A percentile compares a stretch with the other conserved stretches of the same genome.
phyloP scores from a whole-genome alignment of 192 early-diverging fungal species.

The Obelidium mucronatum region DNA sequence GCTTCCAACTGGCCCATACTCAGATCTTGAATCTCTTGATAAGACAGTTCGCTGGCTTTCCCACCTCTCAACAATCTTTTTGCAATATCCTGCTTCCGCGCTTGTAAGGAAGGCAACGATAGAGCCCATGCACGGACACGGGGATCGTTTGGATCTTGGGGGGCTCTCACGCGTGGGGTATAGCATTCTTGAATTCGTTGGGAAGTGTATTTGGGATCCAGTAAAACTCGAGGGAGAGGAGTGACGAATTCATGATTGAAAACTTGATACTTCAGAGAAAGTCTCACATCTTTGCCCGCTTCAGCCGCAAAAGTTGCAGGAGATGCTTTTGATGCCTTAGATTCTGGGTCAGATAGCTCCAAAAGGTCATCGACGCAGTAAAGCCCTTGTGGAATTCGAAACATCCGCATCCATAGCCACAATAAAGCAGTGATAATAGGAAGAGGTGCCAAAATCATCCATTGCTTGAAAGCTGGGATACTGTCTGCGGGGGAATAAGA shows the following conservation, averaged over 20 bases:
- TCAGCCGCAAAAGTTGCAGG: not conserved
- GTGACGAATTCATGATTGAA: conserved; percentile 8
- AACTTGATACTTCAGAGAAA: not conserved
- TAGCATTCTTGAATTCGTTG: not conserved
- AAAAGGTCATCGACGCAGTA: conserved; percentile 16
- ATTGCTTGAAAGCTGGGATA: not conserved
- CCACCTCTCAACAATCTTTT: not conserved
- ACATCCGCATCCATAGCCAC: conserved; percentile 2
- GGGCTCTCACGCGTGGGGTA: not conserved
- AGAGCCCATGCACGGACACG: not conserved
- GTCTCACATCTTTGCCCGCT: not conserved
- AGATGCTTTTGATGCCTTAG: not conserved
- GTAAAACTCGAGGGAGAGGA: not conserved
- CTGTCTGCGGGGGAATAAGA: not conserved
- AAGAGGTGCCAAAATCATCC: conserved; percentile 9
- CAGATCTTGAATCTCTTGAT: not conserved
- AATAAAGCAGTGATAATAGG: conserved; percentile 7
- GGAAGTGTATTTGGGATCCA: not conserved
- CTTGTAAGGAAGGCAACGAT: not conserved
- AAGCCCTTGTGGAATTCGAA: conserved; percentile 4
- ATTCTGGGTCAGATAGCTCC: conserved; percentile 1
- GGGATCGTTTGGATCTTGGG: not conserved
- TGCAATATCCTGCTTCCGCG: conserved; percentile 3
- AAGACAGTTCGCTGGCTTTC: not conserved
- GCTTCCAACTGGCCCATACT: not conserved